Conservation (phyloP, 768 basidiomycete genomes). For the Kwoniella bestiolae region DNA sequence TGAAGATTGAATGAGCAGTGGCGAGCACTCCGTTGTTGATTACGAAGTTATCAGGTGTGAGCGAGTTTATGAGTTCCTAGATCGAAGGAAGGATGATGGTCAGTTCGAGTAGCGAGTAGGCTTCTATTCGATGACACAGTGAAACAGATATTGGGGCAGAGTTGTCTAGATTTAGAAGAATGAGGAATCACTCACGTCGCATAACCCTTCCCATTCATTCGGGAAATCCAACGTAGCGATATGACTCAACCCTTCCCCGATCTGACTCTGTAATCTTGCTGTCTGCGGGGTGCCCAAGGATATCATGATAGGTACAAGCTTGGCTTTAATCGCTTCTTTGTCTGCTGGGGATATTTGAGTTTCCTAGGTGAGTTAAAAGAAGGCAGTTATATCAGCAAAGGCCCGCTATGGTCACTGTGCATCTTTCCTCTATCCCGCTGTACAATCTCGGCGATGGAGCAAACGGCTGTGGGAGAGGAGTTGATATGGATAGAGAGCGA, state of each 20-base stretch:
- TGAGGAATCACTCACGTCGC: slow-evolving; percentile 70
- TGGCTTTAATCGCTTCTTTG: slow-evolving; percentile 71
- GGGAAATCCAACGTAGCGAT: slow-evolving; percentile 94
- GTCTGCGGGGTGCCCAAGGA: slow-evolving; percentile 69
- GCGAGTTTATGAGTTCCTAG: slow-evolving; percentile 84
- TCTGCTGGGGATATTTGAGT: slow-evolving; percentile 66
- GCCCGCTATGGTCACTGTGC: no score
- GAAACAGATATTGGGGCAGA: no score
- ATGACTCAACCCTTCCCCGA: slow-evolving; percentile 89
- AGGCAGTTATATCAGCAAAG: no score
- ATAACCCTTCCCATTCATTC: slow-evolving; percentile 78
- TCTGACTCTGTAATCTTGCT: slow-evolving; percentile 66
- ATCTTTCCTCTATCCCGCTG: no score
- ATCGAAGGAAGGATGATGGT: neutral
- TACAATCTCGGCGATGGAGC: no score
- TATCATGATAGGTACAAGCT: slow-evolving; percentile 91
- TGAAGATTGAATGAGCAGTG: slow-evolving; percentile 95
- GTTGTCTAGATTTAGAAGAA: neutral
- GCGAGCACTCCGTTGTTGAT: slow-evolving; percentile 88
- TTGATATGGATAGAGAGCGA: no score
- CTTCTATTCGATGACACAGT: no score
- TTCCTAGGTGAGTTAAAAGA: slow-evolving; percentile 28
- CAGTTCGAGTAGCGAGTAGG: slow-evolving; percentile 7
- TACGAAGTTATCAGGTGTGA: slow-evolving; percentile 79
- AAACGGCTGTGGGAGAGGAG: no score